phyloP scores from a whole-genome alignment of 2,329 filamentous ascomycete genomes.

The Neurospora sp. region DNA sequence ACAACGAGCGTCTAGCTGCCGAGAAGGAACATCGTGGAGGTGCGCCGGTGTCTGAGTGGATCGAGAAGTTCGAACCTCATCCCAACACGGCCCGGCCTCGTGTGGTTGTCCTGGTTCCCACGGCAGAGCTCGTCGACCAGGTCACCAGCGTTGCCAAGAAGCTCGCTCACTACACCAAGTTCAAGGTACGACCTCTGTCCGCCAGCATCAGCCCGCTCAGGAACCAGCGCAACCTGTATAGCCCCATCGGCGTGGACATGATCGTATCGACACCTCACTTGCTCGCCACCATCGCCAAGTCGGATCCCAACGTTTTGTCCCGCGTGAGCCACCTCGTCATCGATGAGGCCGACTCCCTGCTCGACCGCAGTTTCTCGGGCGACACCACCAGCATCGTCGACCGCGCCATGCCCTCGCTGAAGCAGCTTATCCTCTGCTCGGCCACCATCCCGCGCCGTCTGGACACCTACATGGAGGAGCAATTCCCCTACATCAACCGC shows the following conservation, averaged over 20 bases:
- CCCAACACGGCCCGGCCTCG: slow-evolving; percentile 69
- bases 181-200: slow-evolving; percentile 73
- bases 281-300: slow-evolving; percentile 75
- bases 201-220: slow-evolving; percentile 65
- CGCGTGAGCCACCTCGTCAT: slow-evolving; percentile 80
- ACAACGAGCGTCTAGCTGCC: slow-evolving; percentile 43
- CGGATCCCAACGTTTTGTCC: slow-evolving; percentile 86
- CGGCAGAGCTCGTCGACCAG: slow-evolving; percentile 83
- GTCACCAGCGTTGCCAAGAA: slow-evolving; percentile 72
- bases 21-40: slow-evolving; percentile 47
- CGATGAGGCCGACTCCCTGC: slow-evolving; percentile 91
- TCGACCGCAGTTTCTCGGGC: slow-evolving; percentile 85
- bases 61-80: slow-evolving; percentile 58
- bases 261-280: slow-evolving; percentile 84
- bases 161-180: slow-evolving; percentile 78
- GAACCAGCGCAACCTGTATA: slow-evolving; percentile 79
- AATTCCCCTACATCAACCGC: slow-evolving; percentile 73
- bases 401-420: slow-evolving; percentile 66
- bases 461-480: slow-evolving; percentile 71
- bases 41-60: slow-evolving; percentile 31
- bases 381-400: slow-evolving; percentile 77
- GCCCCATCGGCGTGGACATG: slow-evolving; percentile 70
- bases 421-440: slow-evolving; percentile 85
- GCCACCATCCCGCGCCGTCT: slow-evolving; percentile 89
- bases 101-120: slow-evolving; percentile 80